Evolutionary conservation across 148 eudicot genomes (phyloP).

Genomic region (Pouteria glomerata): DNA sequence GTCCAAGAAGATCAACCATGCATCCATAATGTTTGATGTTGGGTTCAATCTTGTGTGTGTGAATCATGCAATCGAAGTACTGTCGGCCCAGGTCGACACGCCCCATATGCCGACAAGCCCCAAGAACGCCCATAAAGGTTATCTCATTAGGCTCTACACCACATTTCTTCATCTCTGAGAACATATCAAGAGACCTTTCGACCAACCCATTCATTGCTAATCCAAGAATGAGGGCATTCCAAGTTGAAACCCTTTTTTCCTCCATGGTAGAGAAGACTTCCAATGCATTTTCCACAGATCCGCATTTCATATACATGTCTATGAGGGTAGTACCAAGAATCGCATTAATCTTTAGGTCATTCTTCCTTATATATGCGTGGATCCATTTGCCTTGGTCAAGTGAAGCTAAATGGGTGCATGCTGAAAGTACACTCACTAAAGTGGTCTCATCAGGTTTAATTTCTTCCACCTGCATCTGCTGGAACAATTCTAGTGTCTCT

Average conservation of each 20-base stretch:
- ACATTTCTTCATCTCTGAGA: constrained; percentile 48
- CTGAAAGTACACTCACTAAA: constrained; percentile 60
- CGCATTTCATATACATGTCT: constrained; percentile 80
- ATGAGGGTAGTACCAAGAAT: constrained; percentile 72
- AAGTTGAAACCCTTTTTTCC: constrained; percentile 53
- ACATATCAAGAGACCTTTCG: constrained; percentile 45
- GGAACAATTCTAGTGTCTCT: constrained; percentile 51
- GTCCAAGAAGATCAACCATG: constrained; percentile 79
- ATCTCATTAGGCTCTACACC: constrained; percentile 54
- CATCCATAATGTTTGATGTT: constrained; percentile 74
- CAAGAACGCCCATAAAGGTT: constrained; percentile 68
- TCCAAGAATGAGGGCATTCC: constrained; percentile 71
- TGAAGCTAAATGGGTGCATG: constrained; percentile 54
- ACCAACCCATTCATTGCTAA: constrained; percentile 52
- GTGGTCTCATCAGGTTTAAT: constrained; percentile 59
- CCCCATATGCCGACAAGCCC: constrained; percentile 69
- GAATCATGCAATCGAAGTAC: constrained; percentile 45
- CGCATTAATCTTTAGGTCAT: constrained; percentile 28
- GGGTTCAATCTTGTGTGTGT: constrained; percentile 44
- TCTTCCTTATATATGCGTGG: constrained; percentile 49
- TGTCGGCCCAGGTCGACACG: constrained; percentile 47
- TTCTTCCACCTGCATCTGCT: constrained; percentile 46
- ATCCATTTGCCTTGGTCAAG: constrained; percentile 57
- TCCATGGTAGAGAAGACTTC: constrained; percentile 54
- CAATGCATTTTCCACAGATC: constrained; percentile 52